Conservation (phyloP, 2,329 filamentous ascomycete genomes). For the Trichothecium sympodiale region DNA sequence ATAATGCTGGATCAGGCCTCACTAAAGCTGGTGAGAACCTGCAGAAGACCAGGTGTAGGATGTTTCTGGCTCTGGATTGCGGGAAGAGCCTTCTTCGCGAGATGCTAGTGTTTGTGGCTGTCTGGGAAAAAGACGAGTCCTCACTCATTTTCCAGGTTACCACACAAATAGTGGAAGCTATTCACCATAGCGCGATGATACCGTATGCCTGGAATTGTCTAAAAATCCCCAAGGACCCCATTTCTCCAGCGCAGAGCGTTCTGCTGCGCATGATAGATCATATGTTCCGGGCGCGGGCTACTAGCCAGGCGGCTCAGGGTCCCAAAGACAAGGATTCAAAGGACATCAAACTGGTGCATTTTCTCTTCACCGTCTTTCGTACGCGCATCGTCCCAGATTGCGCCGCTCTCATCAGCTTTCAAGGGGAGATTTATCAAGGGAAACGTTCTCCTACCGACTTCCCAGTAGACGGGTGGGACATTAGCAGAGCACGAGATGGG, state of each 20-base stretch:
- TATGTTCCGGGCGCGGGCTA: slow-evolving; percentile 56
- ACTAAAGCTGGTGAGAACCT: slow-evolving; percentile 66
- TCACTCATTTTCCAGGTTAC: slow-evolving; percentile 96
- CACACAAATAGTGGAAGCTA: slow-evolving; percentile 87
- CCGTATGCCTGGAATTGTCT: slow-evolving; percentile 89
- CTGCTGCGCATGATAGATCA: slow-evolving; percentile 84
- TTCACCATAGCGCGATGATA: slow-evolving; percentile 79
- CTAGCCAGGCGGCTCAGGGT: slow-evolving; percentile 31
- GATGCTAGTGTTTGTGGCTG: slow-evolving; percentile 88
- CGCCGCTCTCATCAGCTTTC: slow-evolving; percentile 85
- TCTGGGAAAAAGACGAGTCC: slow-evolving; percentile 90
- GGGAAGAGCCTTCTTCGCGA: slow-evolving; percentile 83
- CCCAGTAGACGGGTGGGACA: slow-evolving; percentile 91
- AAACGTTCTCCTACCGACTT: slow-evolving; percentile 74
- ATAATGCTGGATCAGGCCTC: slow-evolving; percentile 60
- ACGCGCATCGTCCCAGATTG: slow-evolving; percentile 90
- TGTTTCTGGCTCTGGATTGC: slow-evolving; percentile 80
- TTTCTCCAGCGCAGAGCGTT: slow-evolving; percentile 88
- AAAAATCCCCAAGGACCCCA: slow-evolving; percentile 87
- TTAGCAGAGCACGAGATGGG: slow-evolving; percentile 93
- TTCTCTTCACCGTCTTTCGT: slow-evolving; percentile 85
- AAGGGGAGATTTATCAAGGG: slow-evolving; percentile 76
- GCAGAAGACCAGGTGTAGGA: slow-evolving; percentile 81
- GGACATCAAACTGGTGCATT: slow-evolving; percentile 62
- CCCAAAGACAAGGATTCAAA: slow-evolving; percentile 38